These are phyloP conservation scores for Ophiostoma australiae DNA, from an alignment of 2,329 filamentous ascomycete genomes.

Conservation along the genomic window DNA sequence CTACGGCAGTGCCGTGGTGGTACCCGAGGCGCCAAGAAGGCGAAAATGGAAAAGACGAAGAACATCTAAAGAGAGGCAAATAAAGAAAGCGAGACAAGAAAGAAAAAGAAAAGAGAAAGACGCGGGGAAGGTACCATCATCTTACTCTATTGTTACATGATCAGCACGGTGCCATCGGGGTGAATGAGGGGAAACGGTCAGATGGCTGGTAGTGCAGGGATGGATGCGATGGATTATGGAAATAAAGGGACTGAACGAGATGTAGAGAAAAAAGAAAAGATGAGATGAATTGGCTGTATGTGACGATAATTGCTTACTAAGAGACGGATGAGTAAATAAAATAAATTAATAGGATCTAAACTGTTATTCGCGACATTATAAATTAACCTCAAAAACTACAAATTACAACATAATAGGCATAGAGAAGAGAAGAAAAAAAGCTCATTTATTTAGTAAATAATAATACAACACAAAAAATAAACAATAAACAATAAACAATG, in stretches of 20 bases:
- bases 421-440: background rate
- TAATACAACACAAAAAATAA: background rate
- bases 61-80: background rate
- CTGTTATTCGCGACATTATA: no score
- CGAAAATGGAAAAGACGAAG: background rate
- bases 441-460: no score
- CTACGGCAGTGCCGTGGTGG: no score
- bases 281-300: background rate
- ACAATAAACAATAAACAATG: background rate
- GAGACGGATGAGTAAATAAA: background rate
- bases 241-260: background rate
- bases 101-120: background rate
- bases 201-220: background rate
- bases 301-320: background rate
- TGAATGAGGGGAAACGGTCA: background rate
- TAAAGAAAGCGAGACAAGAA: background rate
- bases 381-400: no score
- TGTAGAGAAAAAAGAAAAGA: background rate
- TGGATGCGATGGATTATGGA: background rate
- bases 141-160: background rate
- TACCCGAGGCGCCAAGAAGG: background rate
- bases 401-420: no score
- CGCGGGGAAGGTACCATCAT: constrained; percentile 3
- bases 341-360: no score
- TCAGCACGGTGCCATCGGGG: background rate